Evolutionary conservation across 179 eudicot genomes (phyloP).

Genomic region (Silene noctiflora): DNA sequence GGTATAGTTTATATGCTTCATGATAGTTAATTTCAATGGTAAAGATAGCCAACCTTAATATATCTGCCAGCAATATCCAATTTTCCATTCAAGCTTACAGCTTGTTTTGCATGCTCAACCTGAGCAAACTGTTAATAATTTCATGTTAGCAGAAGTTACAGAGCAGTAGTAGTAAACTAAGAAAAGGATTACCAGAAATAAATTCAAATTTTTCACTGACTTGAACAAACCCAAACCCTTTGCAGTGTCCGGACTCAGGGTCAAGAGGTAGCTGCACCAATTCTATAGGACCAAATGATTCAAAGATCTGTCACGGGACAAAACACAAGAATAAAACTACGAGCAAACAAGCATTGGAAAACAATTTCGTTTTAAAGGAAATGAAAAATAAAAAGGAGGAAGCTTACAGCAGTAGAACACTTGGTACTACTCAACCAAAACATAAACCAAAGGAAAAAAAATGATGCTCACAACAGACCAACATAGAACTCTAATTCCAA

Average conservation of each 20-base stretch:
- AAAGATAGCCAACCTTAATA: slow-evolving; percentile 55
- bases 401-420: background rate
- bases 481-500: background rate
- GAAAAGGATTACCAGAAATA: background rate
- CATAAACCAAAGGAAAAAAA: background rate
- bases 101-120: slow-evolving; percentile 83
- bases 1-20: background rate
- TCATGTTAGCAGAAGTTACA: slow-evolving; percentile 11
- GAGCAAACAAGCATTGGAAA: background rate
- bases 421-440: background rate
- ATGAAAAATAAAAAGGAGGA: background rate
- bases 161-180: background rate
- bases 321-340: slow-evolving; percentile 2
- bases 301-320: slow-evolving; percentile 59
- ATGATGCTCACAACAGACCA: background rate
- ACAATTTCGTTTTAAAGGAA: background rate
- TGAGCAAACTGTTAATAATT: slow-evolving; percentile 63
- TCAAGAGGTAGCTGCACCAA: slow-evolving; percentile 89
- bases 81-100: slow-evolving; percentile 72
- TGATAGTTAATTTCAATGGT: background rate
- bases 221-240: slow-evolving; percentile 97
- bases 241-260: slow-evolving; percentile 69
- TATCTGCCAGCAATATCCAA: slow-evolving; percentile 86
- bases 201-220: slow-evolving; percentile 35
- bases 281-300: slow-evolving; percentile 90